Evolutionary conservation across 1,284 basidiomycete genomes (phyloP).

Genomic region (Tilletia indica): DNA sequence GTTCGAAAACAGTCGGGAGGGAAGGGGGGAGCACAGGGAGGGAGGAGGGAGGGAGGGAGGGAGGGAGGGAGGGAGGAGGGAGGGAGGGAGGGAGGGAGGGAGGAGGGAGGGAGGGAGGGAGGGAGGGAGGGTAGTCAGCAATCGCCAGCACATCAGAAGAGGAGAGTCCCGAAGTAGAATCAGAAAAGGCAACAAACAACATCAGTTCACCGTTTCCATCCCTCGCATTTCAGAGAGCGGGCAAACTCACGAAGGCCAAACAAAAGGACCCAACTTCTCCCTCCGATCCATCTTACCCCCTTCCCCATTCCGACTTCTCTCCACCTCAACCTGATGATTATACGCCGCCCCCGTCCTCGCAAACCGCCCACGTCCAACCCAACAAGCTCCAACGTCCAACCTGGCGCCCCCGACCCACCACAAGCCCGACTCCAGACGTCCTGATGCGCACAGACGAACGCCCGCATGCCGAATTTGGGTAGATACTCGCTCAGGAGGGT

Average conservation of each 20-base stretch:
- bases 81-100: too few relatives aligned
- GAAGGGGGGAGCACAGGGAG: too few relatives aligned
- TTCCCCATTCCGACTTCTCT: constrained; percentile 25
- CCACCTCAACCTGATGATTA: constrained; percentile 30
- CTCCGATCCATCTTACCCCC: constrained; percentile 21
- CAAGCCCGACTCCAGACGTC: constrained; percentile 88
- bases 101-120: too few relatives aligned
- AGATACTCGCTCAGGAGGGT: constrained; percentile 69
- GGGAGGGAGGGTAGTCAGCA: too few relatives aligned
- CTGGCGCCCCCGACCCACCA: constrained; percentile 66
- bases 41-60: too few relatives aligned
- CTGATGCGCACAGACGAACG: constrained; percentile 67
- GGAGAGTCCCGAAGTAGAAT: too few relatives aligned
- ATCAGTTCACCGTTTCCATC: background rate
- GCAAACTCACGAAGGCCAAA: constrained; percentile 46
- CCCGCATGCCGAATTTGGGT: constrained; percentile 74
- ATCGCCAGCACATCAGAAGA: too few relatives aligned
- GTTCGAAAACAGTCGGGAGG: too few relatives aligned
- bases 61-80: too few relatives aligned
- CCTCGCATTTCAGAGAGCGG: background rate
- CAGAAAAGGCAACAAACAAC: too few relatives aligned
- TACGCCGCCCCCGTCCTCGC: constrained; percentile 47
- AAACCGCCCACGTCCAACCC: constrained; percentile 40
- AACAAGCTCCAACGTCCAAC: constrained; percentile 64
- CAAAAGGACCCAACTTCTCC: constrained; percentile 46